Percentiles rank a stretch among this genome's conserved stretches.
Evolutionary conservation across 306 rosid species (phyloP).

Genomic region (Fagus sylvatica): DNA sequence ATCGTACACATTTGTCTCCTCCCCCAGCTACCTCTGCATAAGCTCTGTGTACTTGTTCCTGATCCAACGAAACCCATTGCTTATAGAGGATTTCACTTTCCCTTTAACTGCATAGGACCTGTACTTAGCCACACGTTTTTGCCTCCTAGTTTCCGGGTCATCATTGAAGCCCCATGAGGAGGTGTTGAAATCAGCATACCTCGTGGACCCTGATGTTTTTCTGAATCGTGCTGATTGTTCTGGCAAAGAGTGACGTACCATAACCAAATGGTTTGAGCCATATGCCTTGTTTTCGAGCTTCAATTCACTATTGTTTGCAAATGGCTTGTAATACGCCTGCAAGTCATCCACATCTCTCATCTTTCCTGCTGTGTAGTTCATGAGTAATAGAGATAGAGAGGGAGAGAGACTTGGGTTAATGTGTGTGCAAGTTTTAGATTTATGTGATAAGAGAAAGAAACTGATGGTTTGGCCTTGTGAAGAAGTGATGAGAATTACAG

Average conservation of each 20-base stretch:
- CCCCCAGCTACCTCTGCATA: no score
- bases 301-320: not conserved
- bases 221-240: no score
- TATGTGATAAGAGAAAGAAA: no score
- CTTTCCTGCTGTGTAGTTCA: not conserved
- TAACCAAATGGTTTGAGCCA: no score
- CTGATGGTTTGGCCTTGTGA: no score
- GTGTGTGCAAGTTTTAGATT: no score
- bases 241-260: no score
- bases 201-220: no score
- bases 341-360: constrained; percentile 13
- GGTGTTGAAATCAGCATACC: not conserved
- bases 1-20: no score
- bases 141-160: constrained; percentile 38
- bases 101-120: constrained; percentile 18
- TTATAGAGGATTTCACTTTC: constrained; percentile 23
- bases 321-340: not conserved
- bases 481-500: no score
- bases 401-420: not conserved
- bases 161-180: not conserved
- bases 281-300: not conserved
- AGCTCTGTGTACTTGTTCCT: constrained; percentile 25
- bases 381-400: not conserved
- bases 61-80: constrained; percentile 41
- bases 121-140: constrained; percentile 34